Base-by-base conservation (phyloP, 2,329 filamentous ascomycete genomes). In the Coleophoma crateriformis region DNA sequence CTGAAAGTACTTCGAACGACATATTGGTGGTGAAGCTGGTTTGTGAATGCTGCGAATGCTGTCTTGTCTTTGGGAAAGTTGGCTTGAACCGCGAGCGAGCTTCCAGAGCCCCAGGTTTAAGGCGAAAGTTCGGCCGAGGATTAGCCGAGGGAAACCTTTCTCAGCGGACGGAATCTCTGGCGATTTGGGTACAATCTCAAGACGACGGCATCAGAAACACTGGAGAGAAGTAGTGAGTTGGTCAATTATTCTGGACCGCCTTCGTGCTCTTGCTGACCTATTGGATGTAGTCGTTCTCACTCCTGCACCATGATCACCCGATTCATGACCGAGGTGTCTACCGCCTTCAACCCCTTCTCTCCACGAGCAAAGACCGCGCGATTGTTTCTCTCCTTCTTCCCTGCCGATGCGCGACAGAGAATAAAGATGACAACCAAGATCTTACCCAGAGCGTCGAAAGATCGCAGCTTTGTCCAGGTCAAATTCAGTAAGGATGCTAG, bases 271-370 rank as follows among this genome's bases (percentile, higher is more conserved):
- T 27, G 27, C 27, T 27, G 27, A 27, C 27, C 27, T 7, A 27
- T 27, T 27, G 27, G 27, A 27, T 27, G 8, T 27, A 27, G 27
- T 27, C 27, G 6, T 27, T 38, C 19, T 8, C n/a, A 32, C 6
- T 27, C 34, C 35, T 33, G 42, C 51, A 75, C 67, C 46, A 94
- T 94, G 89, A 88, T 94, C 54, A 92, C 88, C 52, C 84, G 85
- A 66, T 94, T 89, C 74, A 81, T 95, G 68, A 92, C 90, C 67
- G 82, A 90, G 67, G 84, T 97, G 62, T 83, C 79, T 62, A 86
- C 90, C 57, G 83, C 82, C 67, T 96, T 97, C 82, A 96, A 95
- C 71, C 92, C 94, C 37, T 97, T 97, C 79, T 87, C 84, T 27
- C 71, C 79, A 20, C 77, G 79, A 66, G 84, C 89, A 54, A 90